A percentile compares a stretch with the other conserved stretches of the same genome.
Conservation (phyloP, 768 basidiomycete genomes). For the Coprinopsis cinerea region DNA sequence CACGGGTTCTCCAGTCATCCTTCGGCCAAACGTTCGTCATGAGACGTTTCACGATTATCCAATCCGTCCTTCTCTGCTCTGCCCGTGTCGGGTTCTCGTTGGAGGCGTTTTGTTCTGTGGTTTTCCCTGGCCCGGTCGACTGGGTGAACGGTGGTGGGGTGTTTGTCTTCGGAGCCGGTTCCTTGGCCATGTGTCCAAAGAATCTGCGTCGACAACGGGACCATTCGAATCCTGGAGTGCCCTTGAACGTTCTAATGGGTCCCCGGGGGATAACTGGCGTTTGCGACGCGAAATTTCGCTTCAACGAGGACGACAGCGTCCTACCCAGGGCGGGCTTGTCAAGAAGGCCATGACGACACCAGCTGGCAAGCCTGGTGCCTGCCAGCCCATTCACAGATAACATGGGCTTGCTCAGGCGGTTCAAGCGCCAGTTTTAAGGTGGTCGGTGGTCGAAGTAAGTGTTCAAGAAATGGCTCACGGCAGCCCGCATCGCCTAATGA, state of each 20-base stretch:
- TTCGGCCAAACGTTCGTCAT: constrained; percentile 91
- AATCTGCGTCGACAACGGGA: background rate
- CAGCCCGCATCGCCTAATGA: too few species aligned
- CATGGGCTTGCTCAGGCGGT: too few species aligned
- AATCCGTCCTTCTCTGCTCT: constrained; percentile 71
- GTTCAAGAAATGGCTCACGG: too few species aligned
- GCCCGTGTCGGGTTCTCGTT: constrained; percentile 26
- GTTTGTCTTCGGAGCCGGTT: background rate
- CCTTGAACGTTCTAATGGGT: too few species aligned
- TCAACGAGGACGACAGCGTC: too few species aligned
- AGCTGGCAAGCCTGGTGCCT: background rate
- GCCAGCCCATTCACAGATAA: background rate
- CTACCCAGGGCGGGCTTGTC: too few species aligned
- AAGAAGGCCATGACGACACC: background rate
- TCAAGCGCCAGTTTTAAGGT: too few species aligned
- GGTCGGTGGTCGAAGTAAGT: too few species aligned
- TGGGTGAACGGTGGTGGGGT: background rate
- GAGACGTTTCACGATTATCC: constrained; percentile 79
- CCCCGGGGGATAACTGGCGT: too few species aligned
- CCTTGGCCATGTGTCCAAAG: constrained; percentile 9
- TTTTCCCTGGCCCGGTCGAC: background rate
- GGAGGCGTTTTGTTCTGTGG: background rate
- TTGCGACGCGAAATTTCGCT: too few species aligned
- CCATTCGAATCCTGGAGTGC: background rate
- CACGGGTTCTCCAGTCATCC: constrained; percentile 74